Evolutionary conservation across 2,329 filamentous ascomycete genomes (phyloP), one percentile per base, ranked within the genome.

Genomic region (Didymella arachidicola): DNA sequence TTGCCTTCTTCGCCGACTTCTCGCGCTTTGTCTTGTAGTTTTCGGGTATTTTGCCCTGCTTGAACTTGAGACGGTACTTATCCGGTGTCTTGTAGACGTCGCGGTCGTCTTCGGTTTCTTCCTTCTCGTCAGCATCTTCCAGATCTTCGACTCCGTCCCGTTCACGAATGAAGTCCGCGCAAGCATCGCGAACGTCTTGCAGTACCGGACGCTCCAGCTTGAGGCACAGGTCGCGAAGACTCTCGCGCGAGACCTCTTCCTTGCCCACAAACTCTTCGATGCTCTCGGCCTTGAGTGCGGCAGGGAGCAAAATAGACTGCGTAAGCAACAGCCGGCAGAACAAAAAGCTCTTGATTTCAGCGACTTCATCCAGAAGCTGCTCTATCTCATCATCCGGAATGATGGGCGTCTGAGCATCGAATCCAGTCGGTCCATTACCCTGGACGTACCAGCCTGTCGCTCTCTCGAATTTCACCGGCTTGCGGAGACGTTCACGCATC

Each of bases 111-210:
- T 65, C 62, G 2, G 44, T 42, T 4, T 67, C 61, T n/a, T 70
- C 65, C 45, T 72, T 66, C 7, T 60, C 34, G 3, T 55, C 61
- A 2, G 72, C 61, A 4, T 71, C 70, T 4, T 65, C 60, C 11
- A 72, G 64, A 19, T 78, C 75, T 14, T 75, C 74, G 3, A 76
- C 72, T 32, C 77, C 73, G 3, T 77, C 72, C 27, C 79, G 77
- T 12, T 72, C 74, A 14, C 80, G 75, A 16, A 76, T 73, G 42
- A 83, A 78, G 64, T 84, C 81, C 4, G 81, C 82, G 62, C 81
- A 84, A 14, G 81, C 81, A 67, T 84, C 81, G 41, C 81, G 76
- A 22, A 84, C 78, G 43, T 82, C 80, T 60, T 84, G 80, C 2
- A 83, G 72, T n/a, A 69, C 72, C 18, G 81, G 81, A 43, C 78